Conservation (phyloP, 345 rosid species). For the Hirschfeldia incana region DNA sequence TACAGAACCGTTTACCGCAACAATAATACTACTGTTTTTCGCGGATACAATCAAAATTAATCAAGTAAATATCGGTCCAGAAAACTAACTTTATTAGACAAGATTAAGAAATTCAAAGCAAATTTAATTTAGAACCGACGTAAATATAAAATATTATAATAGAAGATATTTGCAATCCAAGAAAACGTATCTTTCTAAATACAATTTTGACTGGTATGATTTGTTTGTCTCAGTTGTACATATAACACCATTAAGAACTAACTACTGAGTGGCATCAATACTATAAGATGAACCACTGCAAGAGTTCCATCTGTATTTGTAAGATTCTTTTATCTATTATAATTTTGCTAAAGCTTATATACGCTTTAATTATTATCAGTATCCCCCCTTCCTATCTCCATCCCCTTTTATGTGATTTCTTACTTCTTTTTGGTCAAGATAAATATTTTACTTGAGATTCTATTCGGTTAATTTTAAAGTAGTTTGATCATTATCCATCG, state of each 20-base stretch:
- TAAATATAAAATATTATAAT: not conserved
- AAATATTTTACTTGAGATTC: slow-evolving; percentile 19
- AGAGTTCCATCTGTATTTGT: slow-evolving; percentile 31
- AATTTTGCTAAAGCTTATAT: slow-evolving; percentile 15
- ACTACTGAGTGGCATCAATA: slow-evolving; percentile 15
- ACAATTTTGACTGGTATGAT: slow-evolving; percentile 33
- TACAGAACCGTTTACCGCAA: too few species aligned
- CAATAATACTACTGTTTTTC: too few species aligned
- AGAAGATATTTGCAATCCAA: slow-evolving; percentile 6
- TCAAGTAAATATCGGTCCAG: not conserved
- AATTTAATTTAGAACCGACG: slow-evolving; percentile 12
- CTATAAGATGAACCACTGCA: slow-evolving; percentile 17
- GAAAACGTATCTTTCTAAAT: slow-evolving; percentile 22
- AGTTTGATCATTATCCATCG: slow-evolving; percentile 28
- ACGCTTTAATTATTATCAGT: slow-evolving; percentile 33
- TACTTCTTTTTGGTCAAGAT: slow-evolving; percentile 9
- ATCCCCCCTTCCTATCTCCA: slow-evolving; percentile 22
- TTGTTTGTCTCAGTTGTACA: slow-evolving; percentile 36
- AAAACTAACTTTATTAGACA: not conserved
- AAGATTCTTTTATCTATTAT: slow-evolving; percentile 20
- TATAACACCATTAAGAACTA: slow-evolving; percentile 11
- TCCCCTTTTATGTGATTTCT: slow-evolving; percentile 1
- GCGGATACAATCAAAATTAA: too few species aligned
- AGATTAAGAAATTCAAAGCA: not conserved
- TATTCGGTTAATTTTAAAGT: not conserved